Base-by-base conservation (phyloP, 805 yeast genomes). In the Saturnispora zaruensis region DNA sequence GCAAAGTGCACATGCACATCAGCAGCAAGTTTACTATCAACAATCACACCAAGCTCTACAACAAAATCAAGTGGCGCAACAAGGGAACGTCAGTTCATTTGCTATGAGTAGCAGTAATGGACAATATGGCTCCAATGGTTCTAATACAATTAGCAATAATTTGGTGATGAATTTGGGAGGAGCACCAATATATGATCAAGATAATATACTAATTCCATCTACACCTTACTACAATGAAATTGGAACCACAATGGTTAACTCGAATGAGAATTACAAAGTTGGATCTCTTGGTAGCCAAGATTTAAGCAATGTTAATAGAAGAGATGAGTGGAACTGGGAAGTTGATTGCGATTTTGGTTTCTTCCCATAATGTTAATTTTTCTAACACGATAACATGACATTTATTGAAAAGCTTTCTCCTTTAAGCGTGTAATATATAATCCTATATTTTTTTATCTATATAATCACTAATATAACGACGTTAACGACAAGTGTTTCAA, bases 331-430 rank as follows among this genome's bases (percentile, higher is more conserved):
- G 25, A 24, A n/a, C n/a, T 32, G 41, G 45, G 45, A 46, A 3
- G 20, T 21, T 11, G 49, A 46, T n/a, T 46, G 37, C 8, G 49
- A 46, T 21, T 46, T 24, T 41, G 49, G 49, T 8, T 46, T 46
- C 34, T 46, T 46, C 33, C 49, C 49, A 7, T 46, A 34, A 41
- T 23, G 16, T 25, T 21, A 13, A 16, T 5, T 38, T 38, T 21
- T 21, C 13, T 9, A 6, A 8, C 23, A 2, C 13, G 6, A 1
- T 36, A 20, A 4, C 21, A 16, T 36, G 40, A 18, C 16, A 36
- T 36, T 36, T 36, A 18, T 11, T 9, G 32, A n/a, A n/a, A n/a
- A n/a, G n/a, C n/a, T n/a, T n/a, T 28, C 32, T 28, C 13, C 13
- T 13, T 28, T 28, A 28, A 2, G 32, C n/a, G n/a, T n/a, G n/a